Base-by-base conservation (phyloP, 108 stramenopile genomes). In the Fragilaria crotonensis region DNA sequence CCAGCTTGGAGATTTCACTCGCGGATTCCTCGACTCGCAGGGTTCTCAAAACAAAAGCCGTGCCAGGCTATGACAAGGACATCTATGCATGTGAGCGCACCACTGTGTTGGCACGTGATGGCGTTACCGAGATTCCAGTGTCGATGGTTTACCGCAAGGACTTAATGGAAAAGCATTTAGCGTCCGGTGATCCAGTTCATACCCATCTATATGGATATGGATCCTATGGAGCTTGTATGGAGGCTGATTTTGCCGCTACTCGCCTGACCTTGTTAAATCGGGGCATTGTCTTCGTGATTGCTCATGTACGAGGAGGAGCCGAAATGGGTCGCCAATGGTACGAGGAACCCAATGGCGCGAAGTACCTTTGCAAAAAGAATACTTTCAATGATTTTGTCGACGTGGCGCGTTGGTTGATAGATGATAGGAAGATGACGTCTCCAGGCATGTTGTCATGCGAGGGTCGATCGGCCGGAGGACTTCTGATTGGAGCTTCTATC, bases 321-420 rank as follows among this genome's bases (percentile, higher is more conserved):
- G 97, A 98, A 73, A 90, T 94, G 88, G 97, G 97, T 18, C 75
- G 95, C 23, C 67, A 76, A 19, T 97, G 97, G 97, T 97, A 97
- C 51, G 96, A 97, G 73, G 83, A 90, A 45, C 87, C 89, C n/a
- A 73, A 85, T 59, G 83, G 90, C 25, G 95, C 85, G 21, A 98
- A 96, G 65, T 95, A 92, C 55, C 70, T 93, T 27, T 73, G 87
- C 56, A 98, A 98, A 81, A 90, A 85, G 67, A 98, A 96, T 64
- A 93, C 95, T 0, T 97, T 96, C 65, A 67, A 84, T 63, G 97
- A 98, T 62, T 98, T 98, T 61, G 83, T 90, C 18, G 95, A 91
- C 52, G 75, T 87, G 18, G 85, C 76, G 33, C 62, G 59, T 33
- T 87, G 63, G 80, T 54, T 64, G 5, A 70, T 60, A n/a, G 48